phyloP scores from a whole-genome alignment of 139 green algal genomes.

The Medakamo hakoo region DNA sequence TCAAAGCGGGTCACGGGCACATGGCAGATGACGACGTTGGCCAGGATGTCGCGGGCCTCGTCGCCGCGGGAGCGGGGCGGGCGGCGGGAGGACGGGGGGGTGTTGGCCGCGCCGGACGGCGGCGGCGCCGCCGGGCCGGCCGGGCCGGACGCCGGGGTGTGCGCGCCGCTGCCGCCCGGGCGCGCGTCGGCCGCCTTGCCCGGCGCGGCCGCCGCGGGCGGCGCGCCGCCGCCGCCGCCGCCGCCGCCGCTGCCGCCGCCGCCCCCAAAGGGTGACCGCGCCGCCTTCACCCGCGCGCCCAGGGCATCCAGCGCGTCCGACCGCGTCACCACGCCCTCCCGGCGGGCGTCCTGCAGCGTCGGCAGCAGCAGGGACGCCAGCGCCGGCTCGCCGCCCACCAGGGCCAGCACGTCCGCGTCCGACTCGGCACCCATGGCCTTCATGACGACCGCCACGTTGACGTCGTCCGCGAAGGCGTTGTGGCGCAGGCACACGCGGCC shows the following conservation, averaged over 20 bases:
- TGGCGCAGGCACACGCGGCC: conserved; percentile 73
- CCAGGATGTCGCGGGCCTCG: conserved; percentile 87
- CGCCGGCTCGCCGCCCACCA: conserved; percentile 33
- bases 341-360: conserved; percentile 58
- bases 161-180: conserved; percentile 1
- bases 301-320: conserved; percentile 89
- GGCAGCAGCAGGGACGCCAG: conserved; percentile 36
- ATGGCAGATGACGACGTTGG: conserved; percentile 85
- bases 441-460: conserved; percentile 78
- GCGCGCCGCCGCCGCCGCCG: conserved; percentile 2
- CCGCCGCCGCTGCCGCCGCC: conserved; percentile 10
- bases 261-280: no score
- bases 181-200: no score
- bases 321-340: conserved; percentile 65
- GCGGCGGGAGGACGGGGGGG: conserved; percentile 19
- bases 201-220: neutral
- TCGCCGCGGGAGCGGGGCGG: conserved; percentile 37
- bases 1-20: conserved; percentile 75
- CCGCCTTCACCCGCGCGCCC: conserved; percentile 37
- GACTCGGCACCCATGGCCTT: conserved; percentile 89
- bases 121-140: neutral
- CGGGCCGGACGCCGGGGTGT: neutral
- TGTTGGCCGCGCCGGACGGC: neutral
- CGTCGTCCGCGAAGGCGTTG: conserved; percentile 88
- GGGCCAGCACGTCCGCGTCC: conserved; percentile 79